phyloP scores from a whole-genome alignment of 2,329 filamentous ascomycete species.

The Curvularia eragrostidis region DNA sequence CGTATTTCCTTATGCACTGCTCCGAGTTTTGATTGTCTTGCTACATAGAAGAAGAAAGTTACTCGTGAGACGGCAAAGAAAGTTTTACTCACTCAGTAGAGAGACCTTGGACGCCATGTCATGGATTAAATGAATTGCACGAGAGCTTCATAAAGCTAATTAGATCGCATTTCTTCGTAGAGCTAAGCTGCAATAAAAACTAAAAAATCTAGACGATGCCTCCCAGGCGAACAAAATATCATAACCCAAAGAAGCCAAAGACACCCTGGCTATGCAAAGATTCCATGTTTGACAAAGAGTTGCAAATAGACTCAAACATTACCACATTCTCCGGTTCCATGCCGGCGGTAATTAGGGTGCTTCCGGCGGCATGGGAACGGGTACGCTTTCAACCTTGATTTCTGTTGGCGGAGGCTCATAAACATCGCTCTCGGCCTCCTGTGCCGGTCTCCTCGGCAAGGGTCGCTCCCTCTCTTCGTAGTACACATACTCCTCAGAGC shows the following conservation, averaged over 20 bases:
- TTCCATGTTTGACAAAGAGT: neutral
- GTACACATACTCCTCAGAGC: constrained; percentile 38
- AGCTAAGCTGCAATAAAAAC: neutral
- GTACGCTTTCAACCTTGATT: constrained; percentile 36
- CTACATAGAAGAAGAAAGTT: neutral
- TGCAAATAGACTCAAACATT: neutral
- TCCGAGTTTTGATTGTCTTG: neutral
- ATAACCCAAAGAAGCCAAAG: neutral
- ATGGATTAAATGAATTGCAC: neutral
- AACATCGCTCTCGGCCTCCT: constrained; percentile 32
- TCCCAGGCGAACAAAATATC: neutral
- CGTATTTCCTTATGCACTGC: neutral
- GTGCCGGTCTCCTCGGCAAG: constrained; percentile 25
- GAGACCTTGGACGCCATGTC: neutral
- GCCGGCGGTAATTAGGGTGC: constrained; percentile 4
- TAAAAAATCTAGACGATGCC: neutral
- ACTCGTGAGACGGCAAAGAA: neutral
- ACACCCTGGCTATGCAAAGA: constrained; percentile 3
- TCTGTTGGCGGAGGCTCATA: constrained; percentile 35
- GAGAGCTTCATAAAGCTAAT: neutral
- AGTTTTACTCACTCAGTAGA: neutral
- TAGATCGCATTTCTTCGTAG: neutral
- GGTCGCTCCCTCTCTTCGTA: constrained; percentile 42
- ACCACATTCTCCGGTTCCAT: neutral
- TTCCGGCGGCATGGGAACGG: constrained; percentile 23